phyloP scores from a whole-genome alignment of 345 rosid species.

The Brassica carinata region DNA sequence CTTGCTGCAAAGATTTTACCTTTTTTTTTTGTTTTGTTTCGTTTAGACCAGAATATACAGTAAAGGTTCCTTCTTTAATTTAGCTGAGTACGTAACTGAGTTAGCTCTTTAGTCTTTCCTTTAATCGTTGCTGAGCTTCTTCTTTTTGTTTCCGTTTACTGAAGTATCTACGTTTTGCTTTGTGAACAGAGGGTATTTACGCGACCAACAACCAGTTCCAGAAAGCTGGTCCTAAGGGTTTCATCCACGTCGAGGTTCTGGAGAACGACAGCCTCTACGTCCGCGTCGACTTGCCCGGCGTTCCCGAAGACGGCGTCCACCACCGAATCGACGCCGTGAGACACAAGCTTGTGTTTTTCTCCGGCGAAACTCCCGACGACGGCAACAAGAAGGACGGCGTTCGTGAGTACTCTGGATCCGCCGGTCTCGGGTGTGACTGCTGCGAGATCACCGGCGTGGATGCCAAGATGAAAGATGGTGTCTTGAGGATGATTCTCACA shows the following conservation, averaged over 20 bases:
- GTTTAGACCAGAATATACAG: no score
- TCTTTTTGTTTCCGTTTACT: background rate
- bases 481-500: conserved; percentile 24
- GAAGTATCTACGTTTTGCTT: background rate
- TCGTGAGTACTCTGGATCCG: conserved; percentile 24
- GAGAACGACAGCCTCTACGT: conserved; percentile 14
- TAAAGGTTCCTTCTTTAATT: background rate
- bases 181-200: background rate
- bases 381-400: background rate
- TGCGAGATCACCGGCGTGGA: conserved; percentile 36
- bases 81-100: background rate
- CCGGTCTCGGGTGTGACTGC: conserved; percentile 34
- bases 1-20: background rate
- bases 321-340: conserved; percentile 25
- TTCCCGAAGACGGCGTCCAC: conserved; percentile 10
- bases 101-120: background rate
- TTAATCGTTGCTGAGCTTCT: background rate
- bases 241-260: conserved; percentile 3
- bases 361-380: conserved; percentile 2
- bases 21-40: background rate
- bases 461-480: conserved; percentile 25
- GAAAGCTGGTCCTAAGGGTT: conserved; percentile 13
- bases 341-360: conserved; percentile 27
- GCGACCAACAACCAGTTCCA: background rate
- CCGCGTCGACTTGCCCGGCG: conserved; percentile 36